Evolutionary conservation across 2,329 filamentous ascomycete genomes (phyloP), one percentile per base, ranked within the genome.

Genomic region (Graphilbum sp.): DNA sequence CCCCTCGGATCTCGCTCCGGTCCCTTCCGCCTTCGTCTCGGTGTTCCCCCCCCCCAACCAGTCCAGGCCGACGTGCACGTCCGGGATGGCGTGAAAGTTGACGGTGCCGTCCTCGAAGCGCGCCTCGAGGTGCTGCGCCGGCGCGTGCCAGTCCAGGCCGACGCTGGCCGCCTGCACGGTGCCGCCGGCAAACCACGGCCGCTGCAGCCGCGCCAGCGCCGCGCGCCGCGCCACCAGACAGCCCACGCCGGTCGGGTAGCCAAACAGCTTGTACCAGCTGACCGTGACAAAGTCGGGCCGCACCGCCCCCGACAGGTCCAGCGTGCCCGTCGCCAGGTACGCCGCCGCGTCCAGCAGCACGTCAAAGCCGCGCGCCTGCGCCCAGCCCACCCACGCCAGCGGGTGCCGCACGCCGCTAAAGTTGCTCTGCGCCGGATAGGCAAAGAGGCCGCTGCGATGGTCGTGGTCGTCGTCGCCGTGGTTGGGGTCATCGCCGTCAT

Each of bases 371-470:
- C 47, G 45, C 5, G 45, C 37, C 43, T 62, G 59, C 2, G 58
- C 59, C 15, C 51, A 40, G 2, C 36, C 31, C 0, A 60, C 44
- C 57, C 57, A 61, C 0, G 47, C 45, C 1, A 64, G 49, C 13
- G 60, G 57, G 33, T 63, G 60, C 0, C 55, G 55, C 3, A 61
- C 59, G 24, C 61, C 61, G 35, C 50, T 57, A 39, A 64, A 63
- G 44, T 65, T 65, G 43, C 57, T 61, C 45, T 64, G 62, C 0
- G 60, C 62, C 4, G 61, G 62, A 45, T 61, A 65, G 4, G 60
- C 61, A 41, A 65, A 62, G 16, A 64, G 49, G 8, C 57, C 56
- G 16, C 43, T 44, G 27, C 37, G 19, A 24, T 43, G 27, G 18
- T 5, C 9, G 31, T 45, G 43, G 27, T n/a, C 2, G n/a, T 25